phyloP scores from a whole-genome alignment of 345 rosid genomes.

The Erysimum cheiranthoides region DNA sequence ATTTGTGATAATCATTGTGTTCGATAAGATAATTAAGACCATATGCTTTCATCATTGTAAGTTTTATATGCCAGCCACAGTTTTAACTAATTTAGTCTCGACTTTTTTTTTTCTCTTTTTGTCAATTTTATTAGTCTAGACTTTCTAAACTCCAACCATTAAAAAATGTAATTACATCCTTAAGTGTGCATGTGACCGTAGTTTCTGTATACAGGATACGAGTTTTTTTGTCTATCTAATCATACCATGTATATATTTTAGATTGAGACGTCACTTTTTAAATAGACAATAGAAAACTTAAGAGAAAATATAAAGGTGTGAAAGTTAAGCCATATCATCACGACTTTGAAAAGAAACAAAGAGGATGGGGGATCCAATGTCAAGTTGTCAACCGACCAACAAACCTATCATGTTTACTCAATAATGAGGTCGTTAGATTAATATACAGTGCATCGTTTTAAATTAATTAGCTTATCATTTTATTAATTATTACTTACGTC shows the following conservation, averaged over 20 bases:
- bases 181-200: no score
- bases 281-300: not conserved
- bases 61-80: not conserved
- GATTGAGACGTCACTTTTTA: not conserved
- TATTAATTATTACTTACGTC: not conserved
- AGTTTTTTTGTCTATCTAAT: not conserved
- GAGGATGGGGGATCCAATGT: conserved; percentile 33
- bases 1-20: not conserved
- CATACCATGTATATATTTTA: not conserved
- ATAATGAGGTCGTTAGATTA: conserved; percentile 31
- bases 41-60: not conserved
- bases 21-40: not conserved
- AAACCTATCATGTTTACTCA: conserved; percentile 14
- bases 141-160: not conserved
- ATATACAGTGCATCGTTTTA: not conserved
- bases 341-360: conserved; percentile 13
- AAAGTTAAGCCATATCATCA: not conserved
- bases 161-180: not conserved
- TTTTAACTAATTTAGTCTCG: not conserved
- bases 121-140: not conserved
- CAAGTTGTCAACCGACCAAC: conserved; percentile 41
- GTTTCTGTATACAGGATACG: not conserved
- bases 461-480: conserved; percentile 14
- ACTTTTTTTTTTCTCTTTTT: not conserved
- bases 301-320: conserved; percentile 1